Evolutionary conservation across 805 yeast genomes (phyloP).

Genomic region (Candida silvicultrix): DNA sequence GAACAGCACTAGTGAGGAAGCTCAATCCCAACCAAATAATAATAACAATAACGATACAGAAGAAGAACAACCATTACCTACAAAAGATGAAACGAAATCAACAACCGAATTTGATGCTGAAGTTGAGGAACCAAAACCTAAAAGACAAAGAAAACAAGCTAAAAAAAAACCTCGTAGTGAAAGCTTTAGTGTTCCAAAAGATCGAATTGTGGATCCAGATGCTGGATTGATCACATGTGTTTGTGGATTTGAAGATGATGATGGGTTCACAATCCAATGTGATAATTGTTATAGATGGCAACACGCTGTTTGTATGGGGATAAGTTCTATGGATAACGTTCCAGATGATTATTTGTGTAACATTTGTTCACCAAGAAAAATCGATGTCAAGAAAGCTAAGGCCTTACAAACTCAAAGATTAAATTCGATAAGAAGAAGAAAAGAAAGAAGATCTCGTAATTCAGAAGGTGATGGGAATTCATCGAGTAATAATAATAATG

Average conservation of each 20-base stretch:
- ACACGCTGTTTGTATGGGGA: slow-evolving; percentile 87
- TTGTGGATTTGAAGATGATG: slow-evolving; percentile 82
- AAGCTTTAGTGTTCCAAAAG: slow-evolving; percentile 5
- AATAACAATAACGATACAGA: slow-evolving; percentile 9
- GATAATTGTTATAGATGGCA: slow-evolving; percentile 93
- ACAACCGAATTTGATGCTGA: slow-evolving; percentile 5
- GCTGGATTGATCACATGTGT: slow-evolving; percentile 85
- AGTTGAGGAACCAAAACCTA: slow-evolving; percentile 1
- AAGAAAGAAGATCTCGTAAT: slow-evolving; percentile 6
- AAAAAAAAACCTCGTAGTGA: slow-evolving; percentile 1
- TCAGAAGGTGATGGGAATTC: slow-evolving; percentile 4
- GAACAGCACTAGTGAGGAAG: too few species aligned
- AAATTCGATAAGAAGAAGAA: slow-evolving; percentile 10
- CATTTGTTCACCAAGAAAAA: slow-evolving; percentile 53
- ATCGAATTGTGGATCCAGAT: slow-evolving; percentile 68
- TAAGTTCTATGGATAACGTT: slow-evolving; percentile 60
- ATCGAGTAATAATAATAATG: background rate
- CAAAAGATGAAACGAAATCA: background rate
- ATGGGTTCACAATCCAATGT: slow-evolving; percentile 93
- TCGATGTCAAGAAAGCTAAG: slow-evolving; percentile 38
- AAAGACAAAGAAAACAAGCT: background rate
- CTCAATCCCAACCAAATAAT: slow-evolving; percentile 6
- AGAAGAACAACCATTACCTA: slow-evolving; percentile 5
- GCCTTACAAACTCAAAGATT: slow-evolving; percentile 29
- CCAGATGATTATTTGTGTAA: slow-evolving; percentile 83